These are phyloP conservation scores for Arachis monticola DNA, from an alignment of 331 rosid species.

Conservation along the genomic window DNA sequence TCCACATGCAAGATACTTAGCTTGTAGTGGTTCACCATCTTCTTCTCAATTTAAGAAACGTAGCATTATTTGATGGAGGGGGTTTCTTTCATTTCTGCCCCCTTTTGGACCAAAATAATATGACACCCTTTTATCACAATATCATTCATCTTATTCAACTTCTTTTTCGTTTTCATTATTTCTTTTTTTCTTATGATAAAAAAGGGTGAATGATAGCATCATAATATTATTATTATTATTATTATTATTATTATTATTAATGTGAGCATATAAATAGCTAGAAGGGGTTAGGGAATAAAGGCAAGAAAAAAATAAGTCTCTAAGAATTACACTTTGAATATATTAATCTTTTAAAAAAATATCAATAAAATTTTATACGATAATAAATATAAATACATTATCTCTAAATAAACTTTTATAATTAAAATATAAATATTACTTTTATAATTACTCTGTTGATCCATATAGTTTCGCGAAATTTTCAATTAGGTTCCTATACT, in stretches of 20 bases:
- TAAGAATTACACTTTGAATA: no score
- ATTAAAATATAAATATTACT: no score
- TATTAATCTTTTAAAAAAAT: no score
- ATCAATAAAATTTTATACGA: no score
- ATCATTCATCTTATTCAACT: background rate
- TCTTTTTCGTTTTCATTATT: conserved; percentile 6
- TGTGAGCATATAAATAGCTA: background rate
- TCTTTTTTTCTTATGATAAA: conserved; percentile 15
- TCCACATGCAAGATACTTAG: conserved; percentile 13
- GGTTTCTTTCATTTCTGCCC: background rate
- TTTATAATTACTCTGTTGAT: no score
- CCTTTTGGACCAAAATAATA: conserved; percentile 27
- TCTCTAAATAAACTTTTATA: no score
- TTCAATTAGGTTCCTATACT: no score
- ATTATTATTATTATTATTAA: no score
- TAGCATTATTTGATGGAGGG: conserved; percentile 25
- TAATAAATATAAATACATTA: no score
- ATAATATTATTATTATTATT: no score
- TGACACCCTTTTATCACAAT: background rate
- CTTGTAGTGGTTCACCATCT: background rate
- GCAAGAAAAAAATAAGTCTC: no score
- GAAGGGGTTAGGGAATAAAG: background rate
- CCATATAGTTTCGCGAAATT: no score
- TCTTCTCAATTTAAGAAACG: conserved; percentile 17
- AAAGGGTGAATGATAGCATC: background rate